Percentiles rank a stretch among this genome's conserved stretches.
Evolutionary conservation across 352 stramenopile species (phyloP).

Genomic region (Phytophthora pistaciae): DNA sequence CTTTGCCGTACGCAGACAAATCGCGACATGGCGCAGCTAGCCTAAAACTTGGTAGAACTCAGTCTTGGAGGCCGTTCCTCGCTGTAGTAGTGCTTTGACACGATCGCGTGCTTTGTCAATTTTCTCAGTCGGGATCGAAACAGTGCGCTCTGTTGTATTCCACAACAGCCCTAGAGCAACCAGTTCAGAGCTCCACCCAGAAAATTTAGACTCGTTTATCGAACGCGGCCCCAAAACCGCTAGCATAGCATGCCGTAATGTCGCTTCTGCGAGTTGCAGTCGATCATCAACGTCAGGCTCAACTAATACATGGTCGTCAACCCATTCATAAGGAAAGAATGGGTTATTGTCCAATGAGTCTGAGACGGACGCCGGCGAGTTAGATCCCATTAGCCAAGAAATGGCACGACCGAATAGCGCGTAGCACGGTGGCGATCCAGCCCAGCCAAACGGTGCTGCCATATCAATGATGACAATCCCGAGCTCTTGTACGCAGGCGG

Average conservation of each 20-base stretch:
- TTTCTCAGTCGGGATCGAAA: slow-evolving; percentile 32
- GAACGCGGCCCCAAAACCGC: slow-evolving; percentile 20
- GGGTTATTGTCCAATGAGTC: background rate
- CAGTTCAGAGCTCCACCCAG: slow-evolving; percentile 10
- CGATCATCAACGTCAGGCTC: slow-evolving; percentile 13
- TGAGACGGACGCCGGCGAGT: slow-evolving; percentile 13
- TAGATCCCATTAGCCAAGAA: slow-evolving; percentile 11
- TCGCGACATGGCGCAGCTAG: too few species aligned
- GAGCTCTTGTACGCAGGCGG: slow-evolving; percentile 7
- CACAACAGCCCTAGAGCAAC: slow-evolving; percentile 19
- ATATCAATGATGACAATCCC: slow-evolving; percentile 16
- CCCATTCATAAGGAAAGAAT: slow-evolving; percentile 43
- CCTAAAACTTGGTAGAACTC: too few species aligned
- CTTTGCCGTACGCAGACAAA: slow-evolving; percentile 6
- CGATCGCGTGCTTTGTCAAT: slow-evolving; percentile 17
- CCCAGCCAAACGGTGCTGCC: slow-evolving; percentile 27
- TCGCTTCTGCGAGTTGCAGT: slow-evolving; percentile 18
- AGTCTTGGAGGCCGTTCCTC: too few species aligned
- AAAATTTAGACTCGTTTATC: slow-evolving; percentile 35
- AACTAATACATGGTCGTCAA: slow-evolving; percentile 45
- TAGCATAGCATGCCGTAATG: slow-evolving; percentile 30
- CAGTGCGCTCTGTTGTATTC: slow-evolving; percentile 11
- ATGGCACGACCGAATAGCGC: slow-evolving; percentile 7
- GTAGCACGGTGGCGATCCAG: slow-evolving; percentile 24
- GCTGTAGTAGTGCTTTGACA: too few species aligned